Conservation (phyloP, 352 stramenopile species). For the Globisporangium yorkense region DNA sequence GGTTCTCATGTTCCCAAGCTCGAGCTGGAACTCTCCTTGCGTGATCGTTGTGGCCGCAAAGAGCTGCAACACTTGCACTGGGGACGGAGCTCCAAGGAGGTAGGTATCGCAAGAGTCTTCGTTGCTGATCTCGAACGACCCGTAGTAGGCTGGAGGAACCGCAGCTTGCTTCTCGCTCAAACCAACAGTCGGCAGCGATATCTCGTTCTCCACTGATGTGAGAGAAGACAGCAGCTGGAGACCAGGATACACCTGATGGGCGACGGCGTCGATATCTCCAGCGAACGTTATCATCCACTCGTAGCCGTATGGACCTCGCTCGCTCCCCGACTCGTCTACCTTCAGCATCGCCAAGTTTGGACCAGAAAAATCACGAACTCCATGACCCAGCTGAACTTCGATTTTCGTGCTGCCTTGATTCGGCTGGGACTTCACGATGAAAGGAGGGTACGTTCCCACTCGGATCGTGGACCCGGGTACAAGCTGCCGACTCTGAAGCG, state of each 20-base stretch:
- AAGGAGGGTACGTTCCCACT: slow-evolving; percentile 18
- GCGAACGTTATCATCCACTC: slow-evolving; percentile 63
- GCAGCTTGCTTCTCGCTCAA: slow-evolving; percentile 25
- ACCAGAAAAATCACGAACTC: slow-evolving; percentile 19
- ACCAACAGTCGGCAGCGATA: slow-evolving; percentile 12
- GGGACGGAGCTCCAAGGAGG: slow-evolving; percentile 46
- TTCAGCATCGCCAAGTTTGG: slow-evolving; percentile 27
- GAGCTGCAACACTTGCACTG: slow-evolving; percentile 61
- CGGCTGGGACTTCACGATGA: slow-evolving; percentile 41
- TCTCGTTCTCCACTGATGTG: slow-evolving; percentile 32
- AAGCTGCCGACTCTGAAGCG: slow-evolving; percentile 30
- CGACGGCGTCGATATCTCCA: slow-evolving; percentile 32
- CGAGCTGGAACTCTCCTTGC: slow-evolving; percentile 40
- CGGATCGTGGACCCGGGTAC: slow-evolving; percentile 26
- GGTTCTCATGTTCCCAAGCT: slow-evolving; percentile 45
- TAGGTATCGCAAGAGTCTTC: slow-evolving; percentile 57
- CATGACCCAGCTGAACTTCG: slow-evolving; percentile 34
- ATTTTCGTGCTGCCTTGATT: slow-evolving; percentile 26
- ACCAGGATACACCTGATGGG: slow-evolving; percentile 31
- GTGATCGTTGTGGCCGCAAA: slow-evolving; percentile 65
- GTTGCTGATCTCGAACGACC: slow-evolving; percentile 53
- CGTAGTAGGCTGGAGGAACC: slow-evolving; percentile 30
- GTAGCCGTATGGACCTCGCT: slow-evolving; percentile 46
- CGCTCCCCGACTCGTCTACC: slow-evolving; percentile 31
- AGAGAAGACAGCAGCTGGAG: slow-evolving; percentile 48